These are phyloP conservation scores for Xerocomus amazonicus DNA, from an alignment of 1,284 basidiomycete genomes.

Conservation along the genomic window DNA sequence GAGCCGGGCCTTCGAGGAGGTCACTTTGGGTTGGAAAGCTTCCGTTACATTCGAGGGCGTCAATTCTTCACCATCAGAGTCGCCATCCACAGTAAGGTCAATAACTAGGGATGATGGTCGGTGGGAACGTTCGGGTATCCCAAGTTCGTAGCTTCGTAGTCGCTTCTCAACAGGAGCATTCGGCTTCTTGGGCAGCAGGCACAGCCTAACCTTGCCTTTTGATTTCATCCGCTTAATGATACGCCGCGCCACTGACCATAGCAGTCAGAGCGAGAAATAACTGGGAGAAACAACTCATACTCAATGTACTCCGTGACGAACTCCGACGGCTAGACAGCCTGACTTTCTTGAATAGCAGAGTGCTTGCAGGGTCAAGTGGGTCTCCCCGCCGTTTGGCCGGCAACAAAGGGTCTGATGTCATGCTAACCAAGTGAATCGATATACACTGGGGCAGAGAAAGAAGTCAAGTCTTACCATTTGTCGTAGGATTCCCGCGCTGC, in stretches of 20 bases:
- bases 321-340: conserved; percentile 16
- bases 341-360: conserved; percentile 22
- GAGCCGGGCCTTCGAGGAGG: background rate
- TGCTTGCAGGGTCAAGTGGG: conserved; percentile 1
- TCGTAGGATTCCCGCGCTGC: conserved; percentile 25
- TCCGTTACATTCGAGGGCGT: background rate
- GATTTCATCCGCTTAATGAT: conserved; percentile 29
- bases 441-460: background rate
- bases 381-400: conserved; percentile 16
- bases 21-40: background rate
- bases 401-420: conserved; percentile 1
- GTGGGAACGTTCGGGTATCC: conserved; percentile 1
- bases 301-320: conserved; percentile 17
- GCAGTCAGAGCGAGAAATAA: conserved; percentile 10
- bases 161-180: conserved; percentile 18
- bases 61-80: conserved; percentile 5
- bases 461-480: conserved; percentile 7
- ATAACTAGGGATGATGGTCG: conserved; percentile 14
- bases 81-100: conserved; percentile 22
- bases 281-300: conserved; percentile 8
- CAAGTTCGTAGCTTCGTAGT: conserved; percentile 15
- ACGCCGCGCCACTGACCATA: conserved; percentile 25
- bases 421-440: conserved; percentile 12
- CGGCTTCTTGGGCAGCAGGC: conserved; percentile 16
- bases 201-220: conserved; percentile 27